phyloP scores from a whole-genome alignment of 495 filamentous ascomycete species.

The Penicillium lagena region DNA sequence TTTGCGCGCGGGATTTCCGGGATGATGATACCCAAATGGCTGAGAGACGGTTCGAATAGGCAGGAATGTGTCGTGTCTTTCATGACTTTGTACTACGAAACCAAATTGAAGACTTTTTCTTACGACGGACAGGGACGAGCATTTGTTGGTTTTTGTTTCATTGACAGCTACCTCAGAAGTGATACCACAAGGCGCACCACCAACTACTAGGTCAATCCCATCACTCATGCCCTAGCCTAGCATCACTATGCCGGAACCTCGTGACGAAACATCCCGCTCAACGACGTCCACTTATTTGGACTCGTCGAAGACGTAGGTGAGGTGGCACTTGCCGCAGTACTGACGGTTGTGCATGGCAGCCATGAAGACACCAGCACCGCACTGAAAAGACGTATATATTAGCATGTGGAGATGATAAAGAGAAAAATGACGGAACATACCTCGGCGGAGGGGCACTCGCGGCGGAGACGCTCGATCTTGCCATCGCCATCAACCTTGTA shows the following conservation, averaged over 20 bases:
- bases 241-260: constrained; percentile 15
- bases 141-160: constrained; percentile 16
- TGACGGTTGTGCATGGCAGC: constrained; percentile 99
- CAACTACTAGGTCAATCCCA: constrained; percentile 15
- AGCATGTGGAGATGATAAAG: constrained; percentile 18
- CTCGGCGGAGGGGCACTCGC: constrained; percentile 90
- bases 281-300: constrained; percentile 44
- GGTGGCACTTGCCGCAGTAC: constrained; percentile 98
- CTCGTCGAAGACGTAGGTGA: constrained; percentile 99
- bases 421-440: constrained; percentile 45
- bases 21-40: background rate
- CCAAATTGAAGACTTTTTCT: no score
- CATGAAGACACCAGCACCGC: constrained; percentile 99
- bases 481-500: constrained; percentile 99
- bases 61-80: no score
- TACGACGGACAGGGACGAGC: background rate
- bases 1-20: constrained; percentile 44
- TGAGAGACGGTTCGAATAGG: background rate
- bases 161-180: constrained; percentile 10
- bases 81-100: no score
- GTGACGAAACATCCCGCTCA: constrained; percentile 11
- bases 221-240: constrained; percentile 13
- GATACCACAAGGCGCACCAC: constrained; percentile 10
- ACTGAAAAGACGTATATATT: constrained; percentile 45
- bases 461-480: constrained; percentile 98